Base-by-base conservation (phyloP, 2,329 filamentous ascomycete species). In the Colletotrichum orbiculare region DNA sequence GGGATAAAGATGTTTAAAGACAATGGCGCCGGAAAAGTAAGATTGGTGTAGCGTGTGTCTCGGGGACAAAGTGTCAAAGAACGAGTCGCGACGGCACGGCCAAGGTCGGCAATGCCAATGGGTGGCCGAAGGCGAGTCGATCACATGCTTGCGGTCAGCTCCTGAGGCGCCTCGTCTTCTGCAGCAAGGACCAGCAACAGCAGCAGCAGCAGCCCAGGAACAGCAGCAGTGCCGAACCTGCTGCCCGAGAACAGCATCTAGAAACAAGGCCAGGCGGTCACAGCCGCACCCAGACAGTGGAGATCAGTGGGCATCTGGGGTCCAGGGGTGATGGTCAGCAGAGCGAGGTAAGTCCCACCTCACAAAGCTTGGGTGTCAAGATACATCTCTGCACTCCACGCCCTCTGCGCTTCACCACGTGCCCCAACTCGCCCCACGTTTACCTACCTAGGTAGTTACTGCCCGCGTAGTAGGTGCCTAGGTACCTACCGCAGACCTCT, bases 41-140 rank as follows among this genome's bases (percentile, higher is more conserved):
- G 60, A 34, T n/a, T 48, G 17, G 46, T 13, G 58, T 48, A 33
- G 38, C 46, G 57, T 46, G 43, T 17, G 45, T 37, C 45, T 39
- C 39, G 63, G 53, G 52, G 59, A 63, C 49, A 43, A 37, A 49
- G 42, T 52, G 47, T 66, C n/a, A 45, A 66, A 55, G 47, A 63
- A 62, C 58, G 63, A 66, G 59, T 63, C 63, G 63, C 63, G 63
- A 65, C 47, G 63, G 58, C 58, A 65, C 47, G 63, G 58, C 58
- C 63, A 57, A 34, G 46, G 63, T 66, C 63, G 63, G 63, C 59
- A 66, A 66, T 53, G 46, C 38, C 38, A 41, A 9, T 9, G 38
- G 4, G 38, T 10, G 13, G 38, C 4, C 13, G 38, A 9, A 41
- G 38, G 38, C 15, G 45, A 63, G 54, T 17, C 45, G 42, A 66